Conservation (phyloP, 139 green algal species). For the Pleodorina starrii region DNA sequence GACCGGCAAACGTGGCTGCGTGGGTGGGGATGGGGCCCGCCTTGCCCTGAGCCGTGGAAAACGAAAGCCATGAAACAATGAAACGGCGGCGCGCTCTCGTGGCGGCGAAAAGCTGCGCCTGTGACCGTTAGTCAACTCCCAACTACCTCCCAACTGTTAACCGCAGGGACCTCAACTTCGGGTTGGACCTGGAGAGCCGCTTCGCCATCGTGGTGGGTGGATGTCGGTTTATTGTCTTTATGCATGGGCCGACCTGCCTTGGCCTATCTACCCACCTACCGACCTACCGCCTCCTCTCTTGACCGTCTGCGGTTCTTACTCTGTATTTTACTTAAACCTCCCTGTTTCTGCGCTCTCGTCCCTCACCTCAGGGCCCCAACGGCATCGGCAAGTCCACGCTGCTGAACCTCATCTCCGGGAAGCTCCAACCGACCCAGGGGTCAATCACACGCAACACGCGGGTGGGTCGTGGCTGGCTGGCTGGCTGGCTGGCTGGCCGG, state of each 20-base stretch:
- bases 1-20: too few species aligned
- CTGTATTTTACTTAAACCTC: not conserved
- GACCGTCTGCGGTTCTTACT: not conserved
- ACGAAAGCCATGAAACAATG: too few species aligned
- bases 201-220: constrained; percentile 78
- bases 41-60: too few species aligned
- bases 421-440: constrained; percentile 74
- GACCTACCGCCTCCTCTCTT: too few species aligned
- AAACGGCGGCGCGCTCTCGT: too few species aligned
- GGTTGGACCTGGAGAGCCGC: constrained; percentile 86
- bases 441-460: constrained; percentile 76
- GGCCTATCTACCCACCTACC: too few species aligned
- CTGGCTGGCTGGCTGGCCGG: too few species aligned
- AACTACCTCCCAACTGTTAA: not conserved
- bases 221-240: not conserved
- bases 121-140: too few species aligned
- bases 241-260: not conserved
- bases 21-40: too few species aligned
- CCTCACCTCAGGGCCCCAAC: constrained; percentile 83
- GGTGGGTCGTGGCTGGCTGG: constrained; percentile 50
- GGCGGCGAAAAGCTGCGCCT: too few species aligned
- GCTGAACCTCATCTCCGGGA: constrained; percentile 87
- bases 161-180: constrained; percentile 86
- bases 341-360: not conserved
- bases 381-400: constrained; percentile 92